Percentiles rank a stretch among this genome's conserved stretches.
phyloP scores from a whole-genome alignment of 441 rosid species.

The Corymbia calophylla region DNA sequence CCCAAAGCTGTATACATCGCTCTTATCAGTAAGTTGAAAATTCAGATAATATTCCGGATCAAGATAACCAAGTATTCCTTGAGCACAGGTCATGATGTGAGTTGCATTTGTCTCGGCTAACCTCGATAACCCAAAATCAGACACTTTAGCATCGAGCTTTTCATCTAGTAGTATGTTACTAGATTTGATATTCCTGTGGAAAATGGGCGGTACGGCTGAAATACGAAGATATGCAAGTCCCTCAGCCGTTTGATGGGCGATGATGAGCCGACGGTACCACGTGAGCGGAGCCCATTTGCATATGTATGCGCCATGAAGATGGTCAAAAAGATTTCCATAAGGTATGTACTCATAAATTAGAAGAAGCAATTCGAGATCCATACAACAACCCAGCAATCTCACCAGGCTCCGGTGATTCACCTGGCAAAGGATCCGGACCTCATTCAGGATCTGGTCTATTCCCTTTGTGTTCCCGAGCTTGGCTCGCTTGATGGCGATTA shows the following conservation, averaged over 20 bases:
- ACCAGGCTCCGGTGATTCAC: not conserved
- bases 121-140: not conserved
- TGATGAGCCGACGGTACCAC: slow-evolving; percentile 35
- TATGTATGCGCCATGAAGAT: slow-evolving; percentile 24
- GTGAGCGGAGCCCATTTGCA: slow-evolving; percentile 17
- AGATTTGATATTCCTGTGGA: slow-evolving; percentile 57
- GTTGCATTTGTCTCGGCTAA: not conserved
- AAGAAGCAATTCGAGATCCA: slow-evolving; percentile 45
- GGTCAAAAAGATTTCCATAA: slow-evolving; percentile 47
- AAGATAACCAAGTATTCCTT: not conserved
- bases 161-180: slow-evolving; percentile 50
- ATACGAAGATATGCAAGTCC: slow-evolving; percentile 56
- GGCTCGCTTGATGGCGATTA: not conserved
- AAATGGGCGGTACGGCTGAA: slow-evolving; percentile 52
- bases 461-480: not conserved
- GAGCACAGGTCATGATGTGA: not conserved
- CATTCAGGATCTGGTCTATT: not conserved
- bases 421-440: not conserved
- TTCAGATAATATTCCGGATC: not conserved
- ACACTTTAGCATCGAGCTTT: not conserved
- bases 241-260: slow-evolving; percentile 49
- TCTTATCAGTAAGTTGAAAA: not conserved
- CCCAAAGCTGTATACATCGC: not conserved
- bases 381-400: slow-evolving; percentile 20
- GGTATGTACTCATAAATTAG: slow-evolving; percentile 51